phyloP scores from a whole-genome alignment of 768 basidiomycete genomes.

The Russula ochroleuca region DNA sequence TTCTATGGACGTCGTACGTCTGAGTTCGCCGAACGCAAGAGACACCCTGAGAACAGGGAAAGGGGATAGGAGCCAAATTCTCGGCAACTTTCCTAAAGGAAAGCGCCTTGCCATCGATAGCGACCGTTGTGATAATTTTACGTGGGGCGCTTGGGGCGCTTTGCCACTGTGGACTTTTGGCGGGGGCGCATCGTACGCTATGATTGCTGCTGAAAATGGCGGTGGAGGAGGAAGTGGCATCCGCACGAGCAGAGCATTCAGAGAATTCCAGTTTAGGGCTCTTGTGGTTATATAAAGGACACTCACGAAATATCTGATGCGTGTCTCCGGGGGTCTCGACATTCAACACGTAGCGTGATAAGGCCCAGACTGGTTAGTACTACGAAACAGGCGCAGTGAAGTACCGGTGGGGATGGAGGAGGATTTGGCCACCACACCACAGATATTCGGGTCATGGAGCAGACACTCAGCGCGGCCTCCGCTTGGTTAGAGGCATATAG shows the following conservation, averaged over 20 bases:
- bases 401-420: not conserved
- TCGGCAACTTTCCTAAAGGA: not conserved
- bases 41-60: not conserved
- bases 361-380: not conserved
- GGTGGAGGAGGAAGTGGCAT: not conserved
- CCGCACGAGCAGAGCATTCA: not conserved
- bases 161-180: not conserved
- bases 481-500: not conserved
- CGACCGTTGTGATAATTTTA: not conserved
- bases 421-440: not conserved
- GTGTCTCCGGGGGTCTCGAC: not conserved
- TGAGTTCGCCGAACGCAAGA: too few species aligned
- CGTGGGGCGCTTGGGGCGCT: not conserved
- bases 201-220: not conserved
- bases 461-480: too few species aligned
- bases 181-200: not conserved
- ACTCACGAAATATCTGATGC: not conserved
- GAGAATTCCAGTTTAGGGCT: not conserved
- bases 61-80: not conserved
- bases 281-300: not conserved
- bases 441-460: not conserved
- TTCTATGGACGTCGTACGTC: too few species aligned
- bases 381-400: not conserved
- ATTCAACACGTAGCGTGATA: not conserved
- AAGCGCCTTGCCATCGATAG: constrained; percentile 8